These are phyloP conservation scores for Podospora didyma DNA, from an alignment of 495 filamentous ascomycete species.

Conservation along the genomic window DNA sequence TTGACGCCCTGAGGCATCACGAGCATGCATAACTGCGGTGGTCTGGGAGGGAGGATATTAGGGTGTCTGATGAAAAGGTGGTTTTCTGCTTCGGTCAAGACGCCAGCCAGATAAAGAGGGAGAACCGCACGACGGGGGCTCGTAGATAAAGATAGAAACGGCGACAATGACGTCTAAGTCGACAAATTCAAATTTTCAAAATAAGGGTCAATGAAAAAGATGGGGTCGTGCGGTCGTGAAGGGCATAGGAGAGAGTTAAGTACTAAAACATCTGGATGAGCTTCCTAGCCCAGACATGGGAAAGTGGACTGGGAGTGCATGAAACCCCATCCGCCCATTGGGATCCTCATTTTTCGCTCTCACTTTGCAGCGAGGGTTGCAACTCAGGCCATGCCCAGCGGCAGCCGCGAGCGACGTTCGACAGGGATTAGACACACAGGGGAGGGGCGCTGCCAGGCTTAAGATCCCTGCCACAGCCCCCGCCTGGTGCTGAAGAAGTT, in stretches of 20 bases:
- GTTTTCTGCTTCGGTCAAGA: neutral
- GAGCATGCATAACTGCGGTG: constrained; percentile 40
- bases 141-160: neutral
- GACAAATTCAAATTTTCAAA: neutral
- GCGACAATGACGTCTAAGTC: neutral
- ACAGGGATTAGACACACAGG: constrained; percentile 5
- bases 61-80: neutral
- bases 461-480: neutral
- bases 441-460: neutral
- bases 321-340: constrained; percentile 24
- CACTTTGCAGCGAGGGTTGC: constrained; percentile 6
- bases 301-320: constrained; percentile 25
- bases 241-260: constrained; percentile 12
- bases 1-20: constrained; percentile 46
- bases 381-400: neutral
- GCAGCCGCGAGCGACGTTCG: constrained; percentile 1
- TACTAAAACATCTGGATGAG: constrained; percentile 6
- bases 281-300: constrained; percentile 20
- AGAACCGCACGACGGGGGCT: neutral
- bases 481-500: neutral
- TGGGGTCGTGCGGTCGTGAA: neutral
- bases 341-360: neutral
- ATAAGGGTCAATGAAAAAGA: neutral
- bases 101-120: neutral
- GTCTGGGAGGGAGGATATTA: neutral